Conservation (phyloP, 2,329 filamentous ascomycete genomes). For the Fusarium sarcochroum region DNA sequence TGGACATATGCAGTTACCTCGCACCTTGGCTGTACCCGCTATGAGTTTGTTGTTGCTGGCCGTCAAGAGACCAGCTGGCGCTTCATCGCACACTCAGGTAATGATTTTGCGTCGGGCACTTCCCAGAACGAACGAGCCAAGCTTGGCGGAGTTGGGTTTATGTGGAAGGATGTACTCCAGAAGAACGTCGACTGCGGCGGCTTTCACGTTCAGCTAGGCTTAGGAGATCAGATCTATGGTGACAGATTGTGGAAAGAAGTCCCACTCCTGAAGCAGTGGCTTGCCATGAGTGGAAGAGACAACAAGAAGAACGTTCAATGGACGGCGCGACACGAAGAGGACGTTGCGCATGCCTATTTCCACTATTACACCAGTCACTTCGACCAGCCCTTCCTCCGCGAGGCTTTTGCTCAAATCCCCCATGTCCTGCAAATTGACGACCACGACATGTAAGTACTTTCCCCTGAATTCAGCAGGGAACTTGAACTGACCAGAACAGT, state of each 20-base stretch:
- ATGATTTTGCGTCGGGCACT: slow-evolving; percentile 92
- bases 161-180: slow-evolving; percentile 99
- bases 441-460: slow-evolving; percentile 88
- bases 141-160: slow-evolving; percentile 90
- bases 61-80: slow-evolving; percentile 93
- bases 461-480: background rate
- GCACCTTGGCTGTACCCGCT: slow-evolving; percentile 95
- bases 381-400: slow-evolving; percentile 92
- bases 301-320: slow-evolving; percentile 90
- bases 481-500: slow-evolving; percentile 60
- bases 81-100: slow-evolving; percentile 95
- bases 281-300: slow-evolving; percentile 92
- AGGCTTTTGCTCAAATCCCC: slow-evolving; percentile 97
- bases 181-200: slow-evolving; percentile 97
- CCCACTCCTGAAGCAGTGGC: slow-evolving; percentile 93
- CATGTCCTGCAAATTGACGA: slow-evolving; percentile 94
- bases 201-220: slow-evolving; percentile 92
- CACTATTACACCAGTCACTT: slow-evolving; percentile 99
- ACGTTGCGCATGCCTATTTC: slow-evolving; percentile 96
- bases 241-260: slow-evolving; percentile 98
- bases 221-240: slow-evolving; percentile 95
- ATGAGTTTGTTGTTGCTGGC: slow-evolving; percentile 95
- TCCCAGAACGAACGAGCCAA: slow-evolving; percentile 87
- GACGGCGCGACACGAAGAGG: slow-evolving; percentile 95
- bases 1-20: slow-evolving; percentile 99